Conservation (phyloP, 2,329 filamentous ascomycete genomes). For the Mycosphaerella sp. region DNA sequence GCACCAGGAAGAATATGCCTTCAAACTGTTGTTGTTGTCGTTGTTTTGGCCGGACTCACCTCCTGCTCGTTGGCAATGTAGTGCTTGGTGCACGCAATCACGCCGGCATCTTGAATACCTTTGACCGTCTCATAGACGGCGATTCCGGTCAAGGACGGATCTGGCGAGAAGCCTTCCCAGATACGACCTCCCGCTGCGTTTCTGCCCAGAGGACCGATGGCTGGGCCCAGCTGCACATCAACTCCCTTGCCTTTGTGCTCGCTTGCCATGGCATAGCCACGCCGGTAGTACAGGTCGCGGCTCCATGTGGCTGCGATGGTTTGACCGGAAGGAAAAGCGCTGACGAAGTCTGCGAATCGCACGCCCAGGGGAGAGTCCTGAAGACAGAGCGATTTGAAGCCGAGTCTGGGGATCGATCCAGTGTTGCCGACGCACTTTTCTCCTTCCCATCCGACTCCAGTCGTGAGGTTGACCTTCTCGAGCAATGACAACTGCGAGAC, state of each 20-base stretch:
- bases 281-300: constrained; percentile 59
- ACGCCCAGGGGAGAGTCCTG: constrained; percentile 81
- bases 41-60: too few relatives aligned
- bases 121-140: constrained; percentile 65
- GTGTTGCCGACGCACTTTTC: constrained; percentile 71
- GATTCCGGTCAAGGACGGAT: constrained; percentile 68
- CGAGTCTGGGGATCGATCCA: constrained; percentile 63
- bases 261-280: constrained; percentile 66
- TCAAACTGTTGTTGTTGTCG: too few relatives aligned
- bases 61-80: constrained; percentile 70
- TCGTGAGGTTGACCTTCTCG: constrained; percentile 94
- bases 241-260: constrained; percentile 71
- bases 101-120: constrained; percentile 74
- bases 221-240: constrained; percentile 69
- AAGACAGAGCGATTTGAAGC: constrained; percentile 69
- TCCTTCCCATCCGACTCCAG: constrained; percentile 61
- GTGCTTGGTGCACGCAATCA: constrained; percentile 79
- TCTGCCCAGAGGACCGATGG: constrained; percentile 66
- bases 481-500: constrained; percentile 74
- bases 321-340: constrained; percentile 71
- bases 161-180: constrained; percentile 65
- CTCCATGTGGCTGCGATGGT: constrained; percentile 82
- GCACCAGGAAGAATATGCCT: too few relatives aligned
- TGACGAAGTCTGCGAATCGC: constrained; percentile 70
- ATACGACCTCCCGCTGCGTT: constrained; percentile 61